Percentiles rank a stretch among this genome's conserved stretches.
phyloP scores from a whole-genome alignment of 2,329 filamentous ascomycete genomes.

The Aspergillus spinulosporus region DNA sequence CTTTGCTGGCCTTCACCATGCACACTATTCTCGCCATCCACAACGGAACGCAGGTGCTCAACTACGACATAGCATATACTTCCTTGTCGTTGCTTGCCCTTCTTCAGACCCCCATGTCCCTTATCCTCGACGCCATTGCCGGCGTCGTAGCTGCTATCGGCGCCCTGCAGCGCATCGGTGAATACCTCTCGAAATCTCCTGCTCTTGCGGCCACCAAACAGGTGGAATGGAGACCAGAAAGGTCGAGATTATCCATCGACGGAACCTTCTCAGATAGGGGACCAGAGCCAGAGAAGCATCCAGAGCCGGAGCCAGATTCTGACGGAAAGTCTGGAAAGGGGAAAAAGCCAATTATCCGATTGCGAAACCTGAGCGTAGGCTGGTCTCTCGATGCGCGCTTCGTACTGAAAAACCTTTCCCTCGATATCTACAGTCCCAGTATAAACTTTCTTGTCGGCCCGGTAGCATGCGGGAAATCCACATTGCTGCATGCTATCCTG shows the following conservation, averaged over 20 bases:
- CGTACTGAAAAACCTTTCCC: slow-evolving; percentile 18
- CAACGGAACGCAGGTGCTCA: background rate
- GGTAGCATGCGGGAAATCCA: slow-evolving; percentile 44
- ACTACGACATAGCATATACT: background rate
- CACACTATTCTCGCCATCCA: background rate
- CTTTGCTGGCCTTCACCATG: background rate
- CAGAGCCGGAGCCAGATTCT: background rate
- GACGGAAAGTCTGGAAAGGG: no score
- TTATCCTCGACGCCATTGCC: background rate
- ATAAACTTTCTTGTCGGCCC: slow-evolving; percentile 41
- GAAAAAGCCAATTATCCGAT: background rate
- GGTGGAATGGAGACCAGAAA: background rate
- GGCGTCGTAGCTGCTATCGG: background rate
- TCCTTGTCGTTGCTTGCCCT: background rate
- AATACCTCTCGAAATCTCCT: background rate
- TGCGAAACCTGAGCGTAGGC: slow-evolving; percentile 16
- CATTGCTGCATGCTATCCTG: slow-evolving; percentile 35
- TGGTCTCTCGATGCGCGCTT: slow-evolving; percentile 11
- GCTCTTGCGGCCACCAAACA: background rate
- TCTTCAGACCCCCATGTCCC: background rate
- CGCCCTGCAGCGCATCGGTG: slow-evolving; percentile 17
- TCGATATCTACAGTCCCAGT: background rate
- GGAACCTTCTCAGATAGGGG: background rate
- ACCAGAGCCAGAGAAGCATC: background rate
- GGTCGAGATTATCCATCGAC: no score